Conservation (phyloP, 1,284 basidiomycete genomes). For the Sphagnurus paluster region DNA sequence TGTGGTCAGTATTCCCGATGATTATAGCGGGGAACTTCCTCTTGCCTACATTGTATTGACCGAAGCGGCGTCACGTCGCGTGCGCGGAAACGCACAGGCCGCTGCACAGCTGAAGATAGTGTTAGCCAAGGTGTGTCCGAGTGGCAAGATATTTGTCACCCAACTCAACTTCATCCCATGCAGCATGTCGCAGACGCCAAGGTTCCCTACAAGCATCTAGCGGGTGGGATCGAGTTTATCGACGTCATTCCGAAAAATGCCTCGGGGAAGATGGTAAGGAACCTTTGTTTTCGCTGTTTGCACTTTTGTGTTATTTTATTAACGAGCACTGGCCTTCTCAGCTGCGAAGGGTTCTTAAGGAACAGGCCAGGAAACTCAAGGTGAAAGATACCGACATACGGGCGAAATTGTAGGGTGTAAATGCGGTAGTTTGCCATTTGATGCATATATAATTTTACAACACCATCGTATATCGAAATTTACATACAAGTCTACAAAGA, state of each 20-base stretch:
- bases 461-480: too few relatives aligned
- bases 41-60: slow-evolving; percentile 69
- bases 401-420: slow-evolving; percentile 17
- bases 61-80: slow-evolving; percentile 40
- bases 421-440: too few relatives aligned
- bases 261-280: slow-evolving; percentile 64
- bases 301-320: too few relatives aligned
- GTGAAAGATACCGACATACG: background rate
- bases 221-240: slow-evolving; percentile 68
- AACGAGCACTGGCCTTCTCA: slow-evolving; percentile 18
- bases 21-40: slow-evolving; percentile 79
- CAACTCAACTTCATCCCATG: too few relatives aligned
- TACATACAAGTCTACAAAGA: too few relatives aligned
- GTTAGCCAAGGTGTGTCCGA: slow-evolving; percentile 35
- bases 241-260: slow-evolving; percentile 73
- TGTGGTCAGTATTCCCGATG: slow-evolving; percentile 76
- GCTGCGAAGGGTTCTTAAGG: slow-evolving; percentile 43
- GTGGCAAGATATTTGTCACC: too few relatives aligned
- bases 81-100: slow-evolving; percentile 33
- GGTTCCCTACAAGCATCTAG: slow-evolving; percentile 68
- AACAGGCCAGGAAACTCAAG: slow-evolving; percentile 32
- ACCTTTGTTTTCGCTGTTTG: too few relatives aligned
- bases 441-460: too few relatives aligned
- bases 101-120: slow-evolving; percentile 43
- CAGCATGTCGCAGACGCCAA: slow-evolving; percentile 74